These are phyloP conservation scores for Tetrapisispora arboricola DNA, from an alignment of 805 yeast species.

Conservation along the genomic window DNA sequence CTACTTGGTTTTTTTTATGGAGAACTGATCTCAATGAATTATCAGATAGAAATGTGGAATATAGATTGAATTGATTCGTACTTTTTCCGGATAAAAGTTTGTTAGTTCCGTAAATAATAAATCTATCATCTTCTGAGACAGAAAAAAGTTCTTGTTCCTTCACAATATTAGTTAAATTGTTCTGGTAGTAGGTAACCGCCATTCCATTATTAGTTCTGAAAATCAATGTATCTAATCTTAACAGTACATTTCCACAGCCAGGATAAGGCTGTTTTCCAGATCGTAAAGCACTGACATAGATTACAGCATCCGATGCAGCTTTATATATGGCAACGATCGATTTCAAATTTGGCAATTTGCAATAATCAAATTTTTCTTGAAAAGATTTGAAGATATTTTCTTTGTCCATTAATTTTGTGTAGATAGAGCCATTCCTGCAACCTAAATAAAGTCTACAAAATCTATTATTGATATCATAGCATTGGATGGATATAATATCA, in stretches of 20 bases:
- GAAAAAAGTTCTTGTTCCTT: conserved; percentile 13
- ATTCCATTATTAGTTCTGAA: too few relatives aligned
- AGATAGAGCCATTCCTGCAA: conserved; percentile 1
- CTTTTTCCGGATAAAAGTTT: not conserved
- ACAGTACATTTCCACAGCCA: not conserved
- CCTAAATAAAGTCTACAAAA: not conserved
- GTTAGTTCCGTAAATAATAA: conserved; percentile 17
- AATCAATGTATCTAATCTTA: not conserved
- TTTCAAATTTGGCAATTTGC: not conserved
- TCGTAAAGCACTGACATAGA: not conserved
- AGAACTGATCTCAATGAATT: not conserved
- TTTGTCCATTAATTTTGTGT: not conserved
- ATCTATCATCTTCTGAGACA: conserved; percentile 12
- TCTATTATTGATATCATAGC: not conserved
- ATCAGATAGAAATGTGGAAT: not conserved
- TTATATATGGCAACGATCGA: conserved; percentile 8
- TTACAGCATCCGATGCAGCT: conserved; percentile 2
- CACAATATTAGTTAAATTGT: conserved; percentile 13
- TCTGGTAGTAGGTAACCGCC: conserved; percentile 6
- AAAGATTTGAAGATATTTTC: not conserved
- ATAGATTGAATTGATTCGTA: not conserved
- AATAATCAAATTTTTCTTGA: not conserved
- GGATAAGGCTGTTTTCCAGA: too few relatives aligned
- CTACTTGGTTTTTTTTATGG: not conserved
- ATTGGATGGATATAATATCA: not conserved